Evolutionary conservation across 2,329 filamentous ascomycete species (phyloP), one percentile per base, ranked within the genome.

Genomic region (Neonectria sp.): DNA sequence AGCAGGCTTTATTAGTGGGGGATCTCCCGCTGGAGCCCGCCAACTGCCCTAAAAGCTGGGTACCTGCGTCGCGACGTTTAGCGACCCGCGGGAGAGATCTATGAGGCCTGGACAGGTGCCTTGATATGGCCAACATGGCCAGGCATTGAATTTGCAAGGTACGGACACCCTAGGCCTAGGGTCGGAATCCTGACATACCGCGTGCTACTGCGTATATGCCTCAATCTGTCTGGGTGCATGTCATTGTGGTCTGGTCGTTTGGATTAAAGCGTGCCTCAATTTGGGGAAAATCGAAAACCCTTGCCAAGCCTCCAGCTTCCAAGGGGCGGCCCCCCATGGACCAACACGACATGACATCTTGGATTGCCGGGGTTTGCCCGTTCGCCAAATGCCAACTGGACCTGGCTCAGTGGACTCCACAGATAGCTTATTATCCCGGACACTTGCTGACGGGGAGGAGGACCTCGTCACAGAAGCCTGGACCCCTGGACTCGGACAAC

Each of bases 221-320:
- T 53, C 55, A 48, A 64, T 51, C 25, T n/a, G 53, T 27, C 33
- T 45, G 27, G 31, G 37, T 43, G 68, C 29, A 68, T 66, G 60
- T 48, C 60, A 67, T 69, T 53, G 43, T 59, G 59, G 63, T 55
- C 72, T 55, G 68, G 40, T 55, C 43, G 29, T 21, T 55, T 35
- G 17, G 33, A 45, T 21, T 35, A 24, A 31, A 53, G 17, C 9
- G 17, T 13, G 49, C 49, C 49, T 33, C 49, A n/a, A 53, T 27
- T 53, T 53, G 49, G 33, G n/a, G 57, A 31, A 49, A 6, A 29
- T 40, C 15, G 37, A 40, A 40, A 40, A 40, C 57, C 52, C 60
- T 56, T 40, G 62, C 53, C 65, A 64, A 69, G 49, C 33, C 35
- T 45, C 68, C 58, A 49, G 60, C 68, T 71, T 40, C 12, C 29